Conservation (phyloP, 805 yeast species). For the Sporopachydermia quercuum region DNA sequence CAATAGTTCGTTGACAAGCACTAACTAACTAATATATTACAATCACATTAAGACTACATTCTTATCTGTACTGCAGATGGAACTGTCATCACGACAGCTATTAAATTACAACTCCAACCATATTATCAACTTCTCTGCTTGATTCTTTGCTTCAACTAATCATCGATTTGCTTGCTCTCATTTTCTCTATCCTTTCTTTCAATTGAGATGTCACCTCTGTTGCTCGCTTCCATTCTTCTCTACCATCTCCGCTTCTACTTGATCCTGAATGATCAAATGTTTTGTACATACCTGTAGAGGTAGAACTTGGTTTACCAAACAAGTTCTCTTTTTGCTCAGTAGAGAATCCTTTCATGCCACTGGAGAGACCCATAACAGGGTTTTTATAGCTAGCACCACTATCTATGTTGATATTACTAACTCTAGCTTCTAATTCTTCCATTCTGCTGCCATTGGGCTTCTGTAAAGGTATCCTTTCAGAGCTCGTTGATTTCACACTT, state of each 20-base stretch:
- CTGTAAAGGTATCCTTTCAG: not conserved
- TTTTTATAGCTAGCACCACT: conserved; percentile 10
- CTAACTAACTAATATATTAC: not conserved
- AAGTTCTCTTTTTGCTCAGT: conserved; percentile 17
- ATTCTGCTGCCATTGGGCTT: not conserved
- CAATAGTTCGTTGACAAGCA: too few relatives aligned
- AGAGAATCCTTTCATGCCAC: conserved; percentile 7
- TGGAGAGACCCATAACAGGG: conserved; percentile 8
- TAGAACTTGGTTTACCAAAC: conserved; percentile 7
- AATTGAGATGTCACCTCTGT: conserved; percentile 79
- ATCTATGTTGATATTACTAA: conserved; percentile 6
- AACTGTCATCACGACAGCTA: too few relatives aligned
- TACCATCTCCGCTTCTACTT: conserved; percentile 13
- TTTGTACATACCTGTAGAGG: conserved; percentile 10
- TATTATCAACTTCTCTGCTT: not conserved
- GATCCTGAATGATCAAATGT: conserved; percentile 12
- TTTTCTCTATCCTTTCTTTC: conserved; percentile 75
- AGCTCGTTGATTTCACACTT: not conserved
- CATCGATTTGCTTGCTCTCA: conserved; percentile 47
- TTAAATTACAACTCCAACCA: too few relatives aligned
- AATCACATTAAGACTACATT: not conserved
- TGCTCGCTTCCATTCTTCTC: conserved; percentile 70
- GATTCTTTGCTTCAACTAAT: conserved; percentile 9
- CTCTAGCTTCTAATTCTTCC: conserved; percentile 13
- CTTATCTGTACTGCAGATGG: too few relatives aligned